These are phyloP conservation scores for Voacanga thouarsii DNA, from an alignment of 257 asterid species.

Conservation along the genomic window DNA sequence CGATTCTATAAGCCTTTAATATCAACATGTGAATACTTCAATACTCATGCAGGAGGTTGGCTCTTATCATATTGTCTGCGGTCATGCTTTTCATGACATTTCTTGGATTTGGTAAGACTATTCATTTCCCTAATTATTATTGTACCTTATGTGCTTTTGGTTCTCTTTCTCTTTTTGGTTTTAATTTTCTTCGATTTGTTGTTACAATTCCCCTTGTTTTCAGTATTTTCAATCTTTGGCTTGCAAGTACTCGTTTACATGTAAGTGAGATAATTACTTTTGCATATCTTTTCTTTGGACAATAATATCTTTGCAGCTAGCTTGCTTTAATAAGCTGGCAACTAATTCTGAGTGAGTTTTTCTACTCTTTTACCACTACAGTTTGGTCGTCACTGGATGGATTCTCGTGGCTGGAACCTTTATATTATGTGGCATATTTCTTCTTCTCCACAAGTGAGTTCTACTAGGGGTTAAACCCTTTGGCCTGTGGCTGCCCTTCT, in stretches of 20 bases:
- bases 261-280: constrained; percentile 48
- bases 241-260: constrained; percentile 72
- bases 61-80: constrained; percentile 81
- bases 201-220: constrained; percentile 24
- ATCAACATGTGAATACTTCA: neutral
- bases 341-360: neutral
- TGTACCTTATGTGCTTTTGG: neutral
- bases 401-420: constrained; percentile 84
- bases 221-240: constrained; percentile 87
- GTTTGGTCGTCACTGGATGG: constrained; percentile 84
- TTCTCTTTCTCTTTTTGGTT: neutral
- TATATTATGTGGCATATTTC: constrained; percentile 78
- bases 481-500: neutral
- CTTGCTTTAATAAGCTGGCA: neutral
- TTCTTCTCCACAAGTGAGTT: constrained; percentile 81
- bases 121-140: neutral
- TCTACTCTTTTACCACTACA: constrained; percentile 40
- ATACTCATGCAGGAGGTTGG: constrained; percentile 71
- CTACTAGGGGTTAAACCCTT: neutral
- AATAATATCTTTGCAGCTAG: neutral
- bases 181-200: constrained; percentile 1
- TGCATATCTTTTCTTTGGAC: neutral
- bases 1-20: neutral
- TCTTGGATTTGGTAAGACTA: constrained; percentile 77
- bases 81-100: constrained; percentile 79